Conservation (phyloP, 2,329 filamentous ascomycete species). For the Plenodomus biglobosus region DNA sequence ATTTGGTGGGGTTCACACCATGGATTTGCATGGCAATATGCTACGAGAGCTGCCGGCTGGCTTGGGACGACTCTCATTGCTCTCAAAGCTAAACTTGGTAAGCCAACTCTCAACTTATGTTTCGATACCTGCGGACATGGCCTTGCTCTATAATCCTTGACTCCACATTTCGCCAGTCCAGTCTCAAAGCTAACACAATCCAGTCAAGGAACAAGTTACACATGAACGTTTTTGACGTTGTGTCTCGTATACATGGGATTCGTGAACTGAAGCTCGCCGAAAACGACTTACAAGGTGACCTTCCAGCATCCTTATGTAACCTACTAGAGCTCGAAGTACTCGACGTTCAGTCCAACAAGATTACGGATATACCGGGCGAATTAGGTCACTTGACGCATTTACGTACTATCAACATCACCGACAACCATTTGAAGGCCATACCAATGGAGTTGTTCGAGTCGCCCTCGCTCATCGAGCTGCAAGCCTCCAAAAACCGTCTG, state of each 20-base stretch:
- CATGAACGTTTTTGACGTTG: slow-evolving; percentile 69
- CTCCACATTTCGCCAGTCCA: no score
- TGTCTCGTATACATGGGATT: slow-evolving; percentile 71
- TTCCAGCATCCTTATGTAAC: slow-evolving; percentile 64
- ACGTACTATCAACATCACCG: slow-evolving; percentile 74
- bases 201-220: slow-evolving; percentile 79
- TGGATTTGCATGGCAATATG: slow-evolving; percentile 86
- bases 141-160: no score
- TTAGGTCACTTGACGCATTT: slow-evolving; percentile 69
- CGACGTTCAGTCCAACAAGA: slow-evolving; percentile 78
- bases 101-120: slow-evolving; percentile 27
- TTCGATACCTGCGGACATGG: no score
- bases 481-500: slow-evolving; percentile 76
- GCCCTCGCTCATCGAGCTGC: slow-evolving; percentile 68
- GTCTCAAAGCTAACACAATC: slow-evolving; percentile 10
- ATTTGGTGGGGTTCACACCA: slow-evolving; percentile 76
- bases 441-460: slow-evolving; percentile 69
- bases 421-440: slow-evolving; percentile 73
- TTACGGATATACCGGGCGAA: slow-evolving; percentile 69
- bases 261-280: slow-evolving; percentile 75
- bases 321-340: slow-evolving; percentile 74
- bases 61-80: slow-evolving; percentile 67
- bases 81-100: slow-evolving; percentile 83
- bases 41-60: slow-evolving; percentile 74
- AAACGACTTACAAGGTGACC: slow-evolving; percentile 34